Evolutionary conservation across 768 basidiomycete species (phyloP).

Genomic region (Boletus insuetus): DNA sequence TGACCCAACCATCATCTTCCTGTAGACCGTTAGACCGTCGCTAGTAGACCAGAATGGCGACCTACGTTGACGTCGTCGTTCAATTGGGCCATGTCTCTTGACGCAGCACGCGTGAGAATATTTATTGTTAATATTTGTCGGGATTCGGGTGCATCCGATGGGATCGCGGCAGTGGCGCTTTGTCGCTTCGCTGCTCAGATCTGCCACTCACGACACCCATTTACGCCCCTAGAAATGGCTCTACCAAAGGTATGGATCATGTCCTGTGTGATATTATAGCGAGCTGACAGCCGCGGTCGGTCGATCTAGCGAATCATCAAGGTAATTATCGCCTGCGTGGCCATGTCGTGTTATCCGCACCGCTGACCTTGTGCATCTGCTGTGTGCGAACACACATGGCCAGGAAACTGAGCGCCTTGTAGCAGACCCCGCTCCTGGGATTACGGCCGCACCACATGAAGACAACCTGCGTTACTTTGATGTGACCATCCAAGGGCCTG

Average conservation of each 20-base stretch:
- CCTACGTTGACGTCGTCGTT: conserved; percentile 18
- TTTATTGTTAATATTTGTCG: conserved; percentile 5
- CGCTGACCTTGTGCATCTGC: conserved; percentile 18
- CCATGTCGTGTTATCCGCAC: conserved; percentile 18
- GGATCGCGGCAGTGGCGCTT: not conserved
- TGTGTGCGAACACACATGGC: conserved; percentile 5
- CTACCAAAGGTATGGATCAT: conserved; percentile 34
- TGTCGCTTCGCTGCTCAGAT: conserved; percentile 8
- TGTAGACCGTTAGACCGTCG: conserved; percentile 1
- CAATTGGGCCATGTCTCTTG: not conserved
- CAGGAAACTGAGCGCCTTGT: conserved; percentile 98
- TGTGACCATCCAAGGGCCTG: conserved; percentile 94
- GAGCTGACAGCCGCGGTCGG: conserved; percentile 8
- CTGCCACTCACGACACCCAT: conserved; percentile 12
- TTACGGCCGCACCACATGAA: conserved; percentile 92
- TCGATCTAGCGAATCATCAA: conserved; percentile 49
- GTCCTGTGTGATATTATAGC: not conserved
- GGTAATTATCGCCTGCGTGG: conserved; percentile 29
- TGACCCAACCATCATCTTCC: conserved; percentile 60
- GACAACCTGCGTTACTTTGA: conserved; percentile 99
- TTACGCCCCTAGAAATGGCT: conserved; percentile 28
- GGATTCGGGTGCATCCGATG: conserved; percentile 10
- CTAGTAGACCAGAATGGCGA: not conserved
- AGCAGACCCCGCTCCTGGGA: conserved; percentile 95
- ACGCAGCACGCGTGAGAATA: conserved; percentile 19